A percentile compares a stretch with the other conserved stretches of the same genome.
These are phyloP conservation scores for Chlamydomonas sp. DNA, from an alignment of 139 green algal species.

Conservation along the genomic window DNA sequence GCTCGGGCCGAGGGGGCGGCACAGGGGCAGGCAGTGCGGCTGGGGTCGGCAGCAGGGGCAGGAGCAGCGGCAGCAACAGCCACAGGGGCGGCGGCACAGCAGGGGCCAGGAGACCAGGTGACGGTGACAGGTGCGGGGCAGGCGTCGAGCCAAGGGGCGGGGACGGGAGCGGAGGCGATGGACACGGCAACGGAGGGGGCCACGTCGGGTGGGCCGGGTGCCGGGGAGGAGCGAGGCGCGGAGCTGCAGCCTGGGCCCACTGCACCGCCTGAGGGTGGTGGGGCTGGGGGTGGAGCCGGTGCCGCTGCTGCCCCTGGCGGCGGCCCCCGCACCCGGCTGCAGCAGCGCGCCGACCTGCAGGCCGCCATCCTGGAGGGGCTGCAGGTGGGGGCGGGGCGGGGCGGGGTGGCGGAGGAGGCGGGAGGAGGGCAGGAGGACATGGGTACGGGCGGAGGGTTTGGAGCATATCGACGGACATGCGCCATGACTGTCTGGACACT, in stretches of 20 bases:
- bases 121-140: neutral
- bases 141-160: neutral
- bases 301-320: neutral
- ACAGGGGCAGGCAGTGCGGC: neutral
- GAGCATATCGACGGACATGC: no score
- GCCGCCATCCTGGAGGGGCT: slow-evolving; percentile 31
- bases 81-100: neutral
- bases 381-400: neutral
- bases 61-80: neutral
- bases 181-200: neutral
- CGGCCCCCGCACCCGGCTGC: neutral
- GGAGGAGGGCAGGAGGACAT: no score
- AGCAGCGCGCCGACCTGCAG: slow-evolving; percentile 22
- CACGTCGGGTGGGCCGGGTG: no score
- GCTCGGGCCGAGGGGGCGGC: slow-evolving; percentile 5
- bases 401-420: neutral
- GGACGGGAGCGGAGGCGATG: neutral
- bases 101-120: neutral
- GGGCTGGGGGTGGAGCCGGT: neutral
- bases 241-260: no score
- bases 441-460: no score
- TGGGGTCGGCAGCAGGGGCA: neutral
- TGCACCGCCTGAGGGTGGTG: neutral
- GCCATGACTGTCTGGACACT: no score
- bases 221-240: no score